phyloP scores from a whole-genome alignment of 2,329 filamentous ascomycete genomes.

The Aspergillus melleus region DNA sequence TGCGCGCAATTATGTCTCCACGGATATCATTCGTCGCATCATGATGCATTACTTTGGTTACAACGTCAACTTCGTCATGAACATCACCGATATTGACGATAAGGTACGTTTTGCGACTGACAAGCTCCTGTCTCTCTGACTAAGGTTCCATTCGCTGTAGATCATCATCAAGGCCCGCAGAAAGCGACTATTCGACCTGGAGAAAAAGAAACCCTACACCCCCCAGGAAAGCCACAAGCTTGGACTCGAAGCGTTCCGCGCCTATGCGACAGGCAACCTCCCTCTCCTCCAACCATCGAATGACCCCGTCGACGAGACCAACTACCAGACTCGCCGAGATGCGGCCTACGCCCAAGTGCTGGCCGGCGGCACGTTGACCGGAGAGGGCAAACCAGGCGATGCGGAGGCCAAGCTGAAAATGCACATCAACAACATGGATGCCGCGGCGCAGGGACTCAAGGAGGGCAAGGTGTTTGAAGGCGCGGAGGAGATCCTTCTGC shows the following conservation, averaged over 20 bases:
- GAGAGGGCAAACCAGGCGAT: conserved; percentile 62
- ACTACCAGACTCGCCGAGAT: conserved; percentile 50
- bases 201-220: conserved; percentile 31
- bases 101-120: conserved; percentile 50
- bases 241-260: conserved; percentile 47
- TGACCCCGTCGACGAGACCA: conserved; percentile 4
- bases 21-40: conserved; percentile 83
- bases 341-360: conserved; percentile 57
- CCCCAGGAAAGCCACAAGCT: background rate
- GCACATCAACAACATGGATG: conserved; percentile 68
- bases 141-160: conserved; percentile 31
- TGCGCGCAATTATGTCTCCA: conserved; percentile 86
- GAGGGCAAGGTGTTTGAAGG: conserved; percentile 53
- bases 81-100: conserved; percentile 83
- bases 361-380: conserved; percentile 55
- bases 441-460: conserved; percentile 54
- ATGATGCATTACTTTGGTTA: conserved; percentile 81
- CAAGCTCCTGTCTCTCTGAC: conserved; percentile 2
- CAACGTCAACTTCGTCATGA: conserved; percentile 85
- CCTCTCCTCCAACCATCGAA: background rate
- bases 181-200: conserved; percentile 68
- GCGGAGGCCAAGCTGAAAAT: conserved; percentile 86
- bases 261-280: conserved; percentile 39
- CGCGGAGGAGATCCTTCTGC: conserved; percentile 69
- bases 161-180: conserved; percentile 69